Conservation (phyloP, 371 early-diverging fungal genomes). For the Mucor indicus region DNA sequence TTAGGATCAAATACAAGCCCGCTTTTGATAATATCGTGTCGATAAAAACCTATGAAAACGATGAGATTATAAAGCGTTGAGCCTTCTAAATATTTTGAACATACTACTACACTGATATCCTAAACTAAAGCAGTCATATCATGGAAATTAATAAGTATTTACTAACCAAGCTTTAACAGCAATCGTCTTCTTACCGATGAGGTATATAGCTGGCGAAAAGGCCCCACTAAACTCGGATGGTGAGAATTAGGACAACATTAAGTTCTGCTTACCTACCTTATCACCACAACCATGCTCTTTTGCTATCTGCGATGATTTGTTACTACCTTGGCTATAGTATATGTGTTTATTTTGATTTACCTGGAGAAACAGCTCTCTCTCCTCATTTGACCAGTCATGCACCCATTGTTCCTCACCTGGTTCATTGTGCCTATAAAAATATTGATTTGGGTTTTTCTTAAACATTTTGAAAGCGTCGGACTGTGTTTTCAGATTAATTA, state of each 20-base stretch:
- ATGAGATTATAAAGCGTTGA: too few relatives aligned
- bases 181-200: constrained; percentile 46
- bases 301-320: constrained; percentile 33
- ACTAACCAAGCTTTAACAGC: neutral
- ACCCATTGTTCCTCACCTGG: constrained; percentile 75
- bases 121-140: constrained; percentile 29
- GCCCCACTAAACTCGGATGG: constrained; percentile 53
- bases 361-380: constrained; percentile 52
- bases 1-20: constrained; percentile 72
- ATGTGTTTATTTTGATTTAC: constrained; percentile 19
- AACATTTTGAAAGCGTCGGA: constrained; percentile 60
- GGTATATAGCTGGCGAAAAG: constrained; percentile 72
- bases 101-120: constrained; percentile 76
- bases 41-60: constrained; percentile 49
- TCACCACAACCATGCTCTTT: constrained; percentile 58
- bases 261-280: constrained; percentile 31
- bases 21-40: constrained; percentile 61
- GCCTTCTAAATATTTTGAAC: constrained; percentile 1
- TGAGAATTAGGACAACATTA: neutral
- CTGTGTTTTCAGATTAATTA: constrained; percentile 8
- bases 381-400: constrained; percentile 71
- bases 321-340: neutral
- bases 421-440: constrained; percentile 72
- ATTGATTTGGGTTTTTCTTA: constrained; percentile 73
- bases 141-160: neutral